Percentiles rank a stretch among this genome's conserved stretches.
These are phyloP conservation scores for Penicillium sp. DNA, from an alignment of 2,329 filamentous ascomycete species.

Conservation along the genomic window DNA sequence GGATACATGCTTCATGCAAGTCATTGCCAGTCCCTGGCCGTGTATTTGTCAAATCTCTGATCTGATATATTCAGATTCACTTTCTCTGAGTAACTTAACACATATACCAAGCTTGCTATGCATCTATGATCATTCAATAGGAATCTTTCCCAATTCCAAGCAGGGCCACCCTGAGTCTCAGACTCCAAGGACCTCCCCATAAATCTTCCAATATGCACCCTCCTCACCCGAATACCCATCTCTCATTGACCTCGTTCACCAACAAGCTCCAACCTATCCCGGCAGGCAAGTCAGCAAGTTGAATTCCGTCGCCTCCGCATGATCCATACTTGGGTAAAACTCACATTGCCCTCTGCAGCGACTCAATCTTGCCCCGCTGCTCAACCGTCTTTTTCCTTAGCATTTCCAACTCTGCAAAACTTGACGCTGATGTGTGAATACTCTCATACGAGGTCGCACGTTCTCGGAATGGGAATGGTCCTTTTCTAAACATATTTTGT, in stretches of 20 bases:
- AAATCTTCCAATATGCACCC: not conserved
- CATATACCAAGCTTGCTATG: not conserved
- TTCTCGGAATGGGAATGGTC: conserved; percentile 2
- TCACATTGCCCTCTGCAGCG: conserved; percentile 3
- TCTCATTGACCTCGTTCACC: not conserved
- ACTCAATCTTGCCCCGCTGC: conserved; percentile 2
- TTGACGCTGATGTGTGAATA: not conserved
- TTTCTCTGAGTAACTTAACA: too few relatives aligned
- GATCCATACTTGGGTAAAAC: not conserved
- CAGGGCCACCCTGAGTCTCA: not conserved
- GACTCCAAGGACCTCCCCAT: not conserved
- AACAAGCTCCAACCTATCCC: not conserved
- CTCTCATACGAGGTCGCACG: conserved; percentile 6
- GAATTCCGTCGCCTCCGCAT: not conserved
- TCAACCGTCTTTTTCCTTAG: not conserved
- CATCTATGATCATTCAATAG: not conserved
- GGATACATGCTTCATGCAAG: not conserved
- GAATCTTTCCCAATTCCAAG: not conserved
- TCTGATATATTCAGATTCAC: not conserved
- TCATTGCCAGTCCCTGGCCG: too few relatives aligned
- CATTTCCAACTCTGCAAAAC: not conserved
- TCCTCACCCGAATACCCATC: not conserved
- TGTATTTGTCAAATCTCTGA: not conserved
- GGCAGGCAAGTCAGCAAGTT: not conserved
- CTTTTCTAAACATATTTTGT: not conserved